Evolutionary conservation across 2,329 filamentous ascomycete species (phyloP), one percentile per base, ranked within the genome.

Genomic region (Claviceps humidiphila): DNA sequence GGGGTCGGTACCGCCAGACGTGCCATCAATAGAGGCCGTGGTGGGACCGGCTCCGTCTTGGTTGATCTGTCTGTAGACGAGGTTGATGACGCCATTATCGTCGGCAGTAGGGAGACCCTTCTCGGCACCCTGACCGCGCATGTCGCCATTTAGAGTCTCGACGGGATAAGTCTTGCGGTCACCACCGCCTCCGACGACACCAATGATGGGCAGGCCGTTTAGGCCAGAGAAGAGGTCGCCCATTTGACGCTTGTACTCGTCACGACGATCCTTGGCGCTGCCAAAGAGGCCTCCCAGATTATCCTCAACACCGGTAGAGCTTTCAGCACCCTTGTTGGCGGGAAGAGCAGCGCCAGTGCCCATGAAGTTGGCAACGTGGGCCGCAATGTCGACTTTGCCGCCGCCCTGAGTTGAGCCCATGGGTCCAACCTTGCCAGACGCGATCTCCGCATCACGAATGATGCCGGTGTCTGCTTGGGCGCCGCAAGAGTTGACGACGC

Each of bases 261-360:
- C 22, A 24, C 57, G 56, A 34, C 53, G 55, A 24, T 59, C 57
- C 48, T 56, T 58, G 37, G 51, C 47, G 40, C 46, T 37, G 39
- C 17, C 44, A 22, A 56, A 42, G 39, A 59, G 53, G 14, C 59
- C 55, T 20, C 63, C 66, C 26, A 72, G 66, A 45, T 70, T 62
- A 52, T 74, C 68, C 64, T 72, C 70, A n/a, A 68, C 65, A 20
- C 72, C 71, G 7, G 63, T 62, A 30, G 68, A 65, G 38, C 60
- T 30, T 16, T 41, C 9, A 11, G 34, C 24, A 8, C 48, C 39
- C 24, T 48, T 24, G 5, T 38, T 37, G 41, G 37, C 9, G 20
- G 38, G 7, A 7, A 38, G 38, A 3, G 46, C 46, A 22, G 22
- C 38, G 5, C 53, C 44, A 1, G 47, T 34, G 3, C 53, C 53